Percentiles rank a stretch among this genome's conserved stretches.
These are phyloP conservation scores for Anisodus acutangulus DNA, from an alignment of 257 asterid genomes.

Conservation along the genomic window DNA sequence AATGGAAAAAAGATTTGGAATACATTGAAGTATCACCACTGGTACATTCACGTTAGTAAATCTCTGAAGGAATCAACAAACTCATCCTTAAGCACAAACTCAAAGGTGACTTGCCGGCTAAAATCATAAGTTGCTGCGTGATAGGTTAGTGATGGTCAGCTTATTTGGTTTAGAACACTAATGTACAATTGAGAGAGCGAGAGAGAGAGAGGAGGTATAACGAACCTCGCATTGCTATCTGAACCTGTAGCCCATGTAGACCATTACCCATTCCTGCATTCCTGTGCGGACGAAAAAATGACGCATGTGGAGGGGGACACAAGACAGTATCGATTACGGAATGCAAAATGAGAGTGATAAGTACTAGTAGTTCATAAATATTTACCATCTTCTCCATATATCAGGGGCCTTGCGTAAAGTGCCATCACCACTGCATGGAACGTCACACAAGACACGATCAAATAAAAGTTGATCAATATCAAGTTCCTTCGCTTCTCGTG, in stretches of 20 bases:
- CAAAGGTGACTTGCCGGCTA: background rate
- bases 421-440: constrained; percentile 99
- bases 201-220: background rate
- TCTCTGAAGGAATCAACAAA: background rate
- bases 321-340: background rate
- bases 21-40: background rate
- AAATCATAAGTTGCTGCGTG: background rate
- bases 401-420: constrained; percentile 99
- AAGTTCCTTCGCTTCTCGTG: constrained; percentile 49
- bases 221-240: constrained; percentile 95
- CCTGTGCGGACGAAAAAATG: constrained; percentile 49
- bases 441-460: constrained; percentile 98
- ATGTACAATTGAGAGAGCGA: constrained; percentile 2
- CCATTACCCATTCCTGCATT: constrained; percentile 86
- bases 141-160: background rate
- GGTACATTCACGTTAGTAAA: background rate
- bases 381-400: constrained; percentile 96
- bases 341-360: constrained; percentile 28
- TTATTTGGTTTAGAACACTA: constrained; percentile 11
- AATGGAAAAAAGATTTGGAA: background rate
- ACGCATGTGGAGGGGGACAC: constrained; percentile 13
- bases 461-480: constrained; percentile 74
- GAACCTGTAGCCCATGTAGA: constrained; percentile 93
- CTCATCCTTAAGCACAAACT: constrained; percentile 17
- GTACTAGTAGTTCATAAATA: constrained; percentile 24